Evolutionary conservation across 768 basidiomycete genomes (phyloP).

Genomic region (Dacryopinax primogenitus): DNA sequence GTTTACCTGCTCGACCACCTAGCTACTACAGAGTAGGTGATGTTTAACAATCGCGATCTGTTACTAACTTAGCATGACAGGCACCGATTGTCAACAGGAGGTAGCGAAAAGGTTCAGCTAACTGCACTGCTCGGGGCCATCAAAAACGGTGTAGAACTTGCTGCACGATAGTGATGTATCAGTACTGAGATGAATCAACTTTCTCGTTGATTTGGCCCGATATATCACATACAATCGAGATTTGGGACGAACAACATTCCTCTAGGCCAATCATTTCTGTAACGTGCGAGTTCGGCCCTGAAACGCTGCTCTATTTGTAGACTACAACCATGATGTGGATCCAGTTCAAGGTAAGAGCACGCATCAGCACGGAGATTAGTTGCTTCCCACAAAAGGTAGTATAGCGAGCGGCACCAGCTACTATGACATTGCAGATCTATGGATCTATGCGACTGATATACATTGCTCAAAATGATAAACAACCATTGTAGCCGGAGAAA

Average conservation of each 20-base stretch:
- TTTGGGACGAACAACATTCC: too few relatives aligned
- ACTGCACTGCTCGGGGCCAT: slow-evolving; percentile 84
- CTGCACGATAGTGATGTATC: slow-evolving; percentile 9
- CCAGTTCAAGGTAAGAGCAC: not conserved
- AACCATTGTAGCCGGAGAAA: not conserved
- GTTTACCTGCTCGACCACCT: slow-evolving; percentile 85
- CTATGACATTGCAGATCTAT: slow-evolving; percentile 6
- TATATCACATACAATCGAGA: too few relatives aligned
- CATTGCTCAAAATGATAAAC: not conserved
- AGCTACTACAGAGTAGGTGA: slow-evolving; percentile 83
- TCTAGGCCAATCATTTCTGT: slow-evolving; percentile 26
- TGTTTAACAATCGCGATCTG: not conserved
- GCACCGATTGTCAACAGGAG: slow-evolving; percentile 82
- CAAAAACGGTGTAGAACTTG: slow-evolving; percentile 73
- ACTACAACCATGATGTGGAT: too few relatives aligned
- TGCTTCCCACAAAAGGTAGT: not conserved
- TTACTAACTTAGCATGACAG: slow-evolving; percentile 30
- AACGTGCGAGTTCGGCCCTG: slow-evolving; percentile 31
- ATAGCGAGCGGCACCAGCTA: not conserved
- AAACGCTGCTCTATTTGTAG: not conserved
- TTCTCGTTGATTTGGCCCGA: too few relatives aligned
- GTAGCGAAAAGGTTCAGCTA: slow-evolving; percentile 86
- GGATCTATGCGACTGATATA: slow-evolving; percentile 6
- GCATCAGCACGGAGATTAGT: not conserved
- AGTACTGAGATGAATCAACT: not conserved